phyloP scores from a whole-genome alignment of 768 basidiomycete species.

The Tremella fuciformis region DNA sequence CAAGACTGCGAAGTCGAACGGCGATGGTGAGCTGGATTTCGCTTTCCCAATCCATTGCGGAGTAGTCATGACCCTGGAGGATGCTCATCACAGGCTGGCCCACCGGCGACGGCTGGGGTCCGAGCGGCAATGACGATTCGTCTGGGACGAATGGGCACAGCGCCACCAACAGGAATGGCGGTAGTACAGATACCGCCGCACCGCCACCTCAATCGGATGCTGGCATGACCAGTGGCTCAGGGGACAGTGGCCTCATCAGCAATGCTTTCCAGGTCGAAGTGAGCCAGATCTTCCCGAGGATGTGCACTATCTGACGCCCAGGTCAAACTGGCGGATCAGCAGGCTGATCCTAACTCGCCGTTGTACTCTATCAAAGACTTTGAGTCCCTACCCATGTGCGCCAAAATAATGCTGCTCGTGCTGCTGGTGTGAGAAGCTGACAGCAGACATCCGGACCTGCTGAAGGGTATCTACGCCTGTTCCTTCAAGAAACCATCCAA shows the following conservation, averaged over 20 bases:
- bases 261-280: conserved; percentile 44
- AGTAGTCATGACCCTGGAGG: no score
- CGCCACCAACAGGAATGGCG: neutral
- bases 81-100: no score
- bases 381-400: conserved; percentile 90
- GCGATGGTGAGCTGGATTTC: no score
- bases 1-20: no score
- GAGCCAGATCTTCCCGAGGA: conserved; percentile 8
- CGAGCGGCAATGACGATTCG: neutral
- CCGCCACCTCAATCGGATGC: neutral
- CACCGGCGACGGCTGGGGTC: neutral
- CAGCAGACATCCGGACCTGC: conserved; percentile 73
- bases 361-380: conserved; percentile 89
- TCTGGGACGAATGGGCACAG: neutral
- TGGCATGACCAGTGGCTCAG: conserved; percentile 8
- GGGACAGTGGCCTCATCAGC: conserved; percentile 31
- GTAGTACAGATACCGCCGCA: neutral
- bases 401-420: conserved; percentile 19
- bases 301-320: conserved; percentile 41
- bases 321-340: conserved; percentile 96
- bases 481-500: conserved; percentile 97
- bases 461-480: conserved; percentile 91
- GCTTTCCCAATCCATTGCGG: no score
- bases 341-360: conserved; percentile 92
- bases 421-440: conserved; percentile 13